Percentiles rank a stretch among this genome's conserved stretches.
Evolutionary conservation across 805 yeast genomes (phyloP).

Genomic region (Zygotorulaspora danielsina): DNA sequence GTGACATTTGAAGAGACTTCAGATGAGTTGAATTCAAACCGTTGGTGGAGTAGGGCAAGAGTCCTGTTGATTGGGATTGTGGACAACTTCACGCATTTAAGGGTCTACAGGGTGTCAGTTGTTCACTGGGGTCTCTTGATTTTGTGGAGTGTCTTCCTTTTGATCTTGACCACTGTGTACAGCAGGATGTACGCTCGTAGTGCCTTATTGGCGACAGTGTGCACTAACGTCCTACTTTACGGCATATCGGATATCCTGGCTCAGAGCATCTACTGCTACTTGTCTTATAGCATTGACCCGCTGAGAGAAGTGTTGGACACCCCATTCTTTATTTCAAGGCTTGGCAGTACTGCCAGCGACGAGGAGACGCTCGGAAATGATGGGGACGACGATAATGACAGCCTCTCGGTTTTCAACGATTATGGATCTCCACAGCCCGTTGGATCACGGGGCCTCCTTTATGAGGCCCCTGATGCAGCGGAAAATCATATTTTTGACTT

Average conservation of each 20-base stretch:
- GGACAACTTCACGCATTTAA: constrained; percentile 8
- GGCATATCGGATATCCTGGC: constrained; percentile 93
- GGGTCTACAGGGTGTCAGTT: constrained; percentile 48
- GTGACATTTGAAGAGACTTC: constrained; percentile 13
- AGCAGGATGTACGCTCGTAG: constrained; percentile 57
- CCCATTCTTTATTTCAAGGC: constrained; percentile 11
- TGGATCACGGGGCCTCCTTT: not conserved
- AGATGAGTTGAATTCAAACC: no score
- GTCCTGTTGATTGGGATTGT: not conserved
- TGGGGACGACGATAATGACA: constrained; percentile 21
- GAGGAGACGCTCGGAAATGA: constrained; percentile 12
- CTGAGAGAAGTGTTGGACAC: constrained; percentile 20
- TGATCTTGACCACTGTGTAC: constrained; percentile 54
- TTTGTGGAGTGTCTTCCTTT: constrained; percentile 46
- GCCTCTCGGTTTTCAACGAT: constrained; percentile 29
- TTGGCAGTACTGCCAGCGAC: constrained; percentile 3
- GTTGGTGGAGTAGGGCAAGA: not conserved
- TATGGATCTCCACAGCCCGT: constrained; percentile 21
- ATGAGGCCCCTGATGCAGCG: constrained; percentile 8
- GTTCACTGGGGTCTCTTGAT: constrained; percentile 52
- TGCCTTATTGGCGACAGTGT: constrained; percentile 71
- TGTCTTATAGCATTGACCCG: constrained; percentile 21
- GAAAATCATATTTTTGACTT: constrained; percentile 47
- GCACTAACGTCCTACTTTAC: constrained; percentile 73
- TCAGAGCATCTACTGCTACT: constrained; percentile 54